phyloP scores from a whole-genome alignment of 1,284 basidiomycete genomes.

The Pseudozyma sp. region DNA sequence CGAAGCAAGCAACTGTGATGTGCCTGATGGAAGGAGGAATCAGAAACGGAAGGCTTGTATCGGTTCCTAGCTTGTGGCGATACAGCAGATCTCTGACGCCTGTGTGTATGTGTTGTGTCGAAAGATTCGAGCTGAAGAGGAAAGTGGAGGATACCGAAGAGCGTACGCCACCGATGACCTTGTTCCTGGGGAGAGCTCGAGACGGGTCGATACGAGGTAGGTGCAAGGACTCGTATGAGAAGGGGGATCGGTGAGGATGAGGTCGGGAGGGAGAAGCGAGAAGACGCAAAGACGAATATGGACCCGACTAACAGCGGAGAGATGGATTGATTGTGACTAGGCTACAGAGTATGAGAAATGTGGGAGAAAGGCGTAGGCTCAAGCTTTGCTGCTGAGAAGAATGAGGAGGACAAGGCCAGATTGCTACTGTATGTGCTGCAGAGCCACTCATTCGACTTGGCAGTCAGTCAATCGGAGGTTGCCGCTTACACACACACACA shows the following conservation, averaged over 20 bases:
- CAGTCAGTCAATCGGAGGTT: constrained; percentile 7
- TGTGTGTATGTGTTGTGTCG: background rate
- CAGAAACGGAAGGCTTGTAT: background rate
- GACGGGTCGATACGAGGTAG: constrained; percentile 20
- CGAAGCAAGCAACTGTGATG: background rate
- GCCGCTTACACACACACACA: constrained; percentile 6
- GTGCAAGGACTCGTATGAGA: constrained; percentile 8
- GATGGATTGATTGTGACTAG: constrained; percentile 6
- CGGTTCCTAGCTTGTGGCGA: background rate
- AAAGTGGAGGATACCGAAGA: background rate
- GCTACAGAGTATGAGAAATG: background rate
- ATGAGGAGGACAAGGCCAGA: constrained; percentile 2
- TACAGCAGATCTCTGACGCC: constrained; percentile 18
- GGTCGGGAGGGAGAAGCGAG: background rate
- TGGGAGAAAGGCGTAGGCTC: background rate
- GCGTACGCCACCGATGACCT: constrained; percentile 27
- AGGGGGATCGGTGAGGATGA: constrained; percentile 7
- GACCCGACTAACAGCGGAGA: background rate
- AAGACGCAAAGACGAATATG: background rate
- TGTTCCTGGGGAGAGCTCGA: constrained; percentile 12
- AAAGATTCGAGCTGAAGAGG: background rate
- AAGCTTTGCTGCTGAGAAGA: constrained; percentile 1
- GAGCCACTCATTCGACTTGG: constrained; percentile 1
- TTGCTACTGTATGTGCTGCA: background rate
- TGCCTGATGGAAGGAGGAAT: background rate